These are phyloP conservation scores for Phaeomoniella chlamydospora DNA, from an alignment of 2,329 filamentous ascomycete species.

Conservation along the genomic window DNA sequence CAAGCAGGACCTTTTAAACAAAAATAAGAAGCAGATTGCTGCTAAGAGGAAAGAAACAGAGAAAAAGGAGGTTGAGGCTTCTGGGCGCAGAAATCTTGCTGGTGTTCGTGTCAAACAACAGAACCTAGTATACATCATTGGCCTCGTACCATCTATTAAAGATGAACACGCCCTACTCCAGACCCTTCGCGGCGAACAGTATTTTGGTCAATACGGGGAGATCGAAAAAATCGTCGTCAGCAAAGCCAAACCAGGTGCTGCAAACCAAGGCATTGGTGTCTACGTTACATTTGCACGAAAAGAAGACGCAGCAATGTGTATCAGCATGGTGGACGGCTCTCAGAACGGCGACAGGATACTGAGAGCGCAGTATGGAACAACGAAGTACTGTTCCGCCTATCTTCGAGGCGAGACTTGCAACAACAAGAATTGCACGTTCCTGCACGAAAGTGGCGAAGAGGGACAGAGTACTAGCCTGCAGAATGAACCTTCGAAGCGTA, in stretches of 20 bases:
- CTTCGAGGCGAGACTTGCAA: slow-evolving; percentile 86
- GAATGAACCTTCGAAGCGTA: slow-evolving; percentile 9
- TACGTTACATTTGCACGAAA: slow-evolving; percentile 97
- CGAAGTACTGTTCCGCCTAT: slow-evolving; percentile 97
- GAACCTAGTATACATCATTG: slow-evolving; percentile 96
- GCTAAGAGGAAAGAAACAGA: slow-evolving; percentile 87
- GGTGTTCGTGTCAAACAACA: slow-evolving; percentile 95
- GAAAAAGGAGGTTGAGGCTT: slow-evolving; percentile 89
- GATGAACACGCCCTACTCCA: slow-evolving; percentile 78
- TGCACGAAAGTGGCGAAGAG: slow-evolving; percentile 96
- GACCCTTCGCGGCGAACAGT: slow-evolving; percentile 77
- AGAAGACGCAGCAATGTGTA: slow-evolving; percentile 78
- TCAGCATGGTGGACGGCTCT: slow-evolving; percentile 81
- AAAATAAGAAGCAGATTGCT: slow-evolving; percentile 58
- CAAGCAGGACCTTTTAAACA: slow-evolving; percentile 13
- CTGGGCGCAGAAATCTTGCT: slow-evolving; percentile 89
- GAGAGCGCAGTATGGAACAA: slow-evolving; percentile 69
- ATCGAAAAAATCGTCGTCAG: slow-evolving; percentile 99
- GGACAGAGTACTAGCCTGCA: slow-evolving; percentile 22
- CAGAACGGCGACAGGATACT: slow-evolving; percentile 77
- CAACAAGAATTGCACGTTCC: slow-evolving; percentile 93
- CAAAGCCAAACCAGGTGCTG: slow-evolving; percentile 66
- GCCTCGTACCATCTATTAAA: slow-evolving; percentile 76
- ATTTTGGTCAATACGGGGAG: slow-evolving; percentile 96
- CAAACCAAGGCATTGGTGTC: slow-evolving; percentile 79